phyloP scores from a whole-genome alignment of 345 rosid genomes.

The Eucalyptus cloeziana region DNA sequence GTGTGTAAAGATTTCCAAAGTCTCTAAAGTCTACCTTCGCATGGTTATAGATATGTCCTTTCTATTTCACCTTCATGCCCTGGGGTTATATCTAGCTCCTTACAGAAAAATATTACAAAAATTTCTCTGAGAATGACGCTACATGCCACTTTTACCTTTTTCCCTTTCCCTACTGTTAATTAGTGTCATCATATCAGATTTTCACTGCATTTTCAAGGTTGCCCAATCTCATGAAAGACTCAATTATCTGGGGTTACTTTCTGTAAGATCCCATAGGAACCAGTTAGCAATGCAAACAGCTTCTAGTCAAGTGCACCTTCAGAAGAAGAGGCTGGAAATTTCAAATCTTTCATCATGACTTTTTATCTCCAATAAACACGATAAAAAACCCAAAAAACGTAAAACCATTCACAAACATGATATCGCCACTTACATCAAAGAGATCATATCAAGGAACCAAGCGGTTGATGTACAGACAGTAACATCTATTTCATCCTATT shows the following conservation, averaged over 20 bases:
- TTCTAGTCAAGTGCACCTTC: not conserved
- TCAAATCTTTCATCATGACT: not conserved
- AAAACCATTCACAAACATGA: not conserved
- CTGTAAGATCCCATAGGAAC: not conserved
- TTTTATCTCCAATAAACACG: not conserved
- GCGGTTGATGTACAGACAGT: not conserved
- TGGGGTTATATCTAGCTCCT: not conserved
- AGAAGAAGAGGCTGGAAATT: not conserved
- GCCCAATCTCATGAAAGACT: not conserved
- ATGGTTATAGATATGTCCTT: not conserved
- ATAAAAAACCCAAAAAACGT: not conserved
- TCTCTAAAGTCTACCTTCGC: not conserved
- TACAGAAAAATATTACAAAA: not conserved
- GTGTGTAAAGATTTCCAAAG: not conserved
- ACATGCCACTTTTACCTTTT: not conserved
- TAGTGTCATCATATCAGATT: not conserved
- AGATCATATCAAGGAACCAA: not conserved
- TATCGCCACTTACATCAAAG: not conserved
- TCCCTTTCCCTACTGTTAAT: not conserved
- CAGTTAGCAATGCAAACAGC: not conserved
- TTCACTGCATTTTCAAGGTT: not conserved
- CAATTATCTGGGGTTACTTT: not conserved
- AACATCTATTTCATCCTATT: not conserved
- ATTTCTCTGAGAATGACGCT: not conserved
- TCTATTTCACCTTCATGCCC: not conserved